Evolutionary conservation across 1,139 yeast genomes (phyloP), one percentile per base, ranked within the genome.

Genomic region (Yamadazyma sp.): DNA sequence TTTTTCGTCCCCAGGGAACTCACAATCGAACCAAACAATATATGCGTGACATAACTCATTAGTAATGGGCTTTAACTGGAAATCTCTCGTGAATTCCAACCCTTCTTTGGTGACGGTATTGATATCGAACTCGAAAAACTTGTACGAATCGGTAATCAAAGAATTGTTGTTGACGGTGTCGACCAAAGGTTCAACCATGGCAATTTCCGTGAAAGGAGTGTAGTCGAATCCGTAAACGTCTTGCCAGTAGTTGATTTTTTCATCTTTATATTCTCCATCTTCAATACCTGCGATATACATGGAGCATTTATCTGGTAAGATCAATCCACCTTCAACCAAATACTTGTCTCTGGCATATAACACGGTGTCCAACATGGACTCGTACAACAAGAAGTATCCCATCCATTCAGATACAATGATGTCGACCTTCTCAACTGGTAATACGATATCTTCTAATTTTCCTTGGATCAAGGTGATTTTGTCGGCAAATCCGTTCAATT

Each of bases 361-460:
- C 16, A 94, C 99, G 27, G 98, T 89, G 62, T 94, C 98, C 62
- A 94, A 76, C 99, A 94, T 94, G 46, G 96, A 86, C 72, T 94
- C 99, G 59, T 92, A 94, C 42, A 94, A 72, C 54, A 94, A 69
- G 58, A 94, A 94, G 68, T 94, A 94, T 14, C 99, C 99, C 99
- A 94, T 94, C 99, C 99, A 94, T 67, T 94, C 99, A 46, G 95
- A 83, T 44, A 94, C 85, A 52, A 94, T 94, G 52, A 94, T 92
- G 62, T 94, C 99, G 36, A 94, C 99, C 57, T 85, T 43, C 41
- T 70, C 62, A 37, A 71, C 77, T 32, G 98, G 98, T 53, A 94
- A 72, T 42, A 68, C 78, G 42, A 92, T 90, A 57, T 94, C 98
- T 68, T 94, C 99, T 67, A 94, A 75, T 62, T 94, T 94, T 35